Base-by-base conservation (phyloP, 2,329 filamentous ascomycete species). In the Trichophaea hybrida region DNA sequence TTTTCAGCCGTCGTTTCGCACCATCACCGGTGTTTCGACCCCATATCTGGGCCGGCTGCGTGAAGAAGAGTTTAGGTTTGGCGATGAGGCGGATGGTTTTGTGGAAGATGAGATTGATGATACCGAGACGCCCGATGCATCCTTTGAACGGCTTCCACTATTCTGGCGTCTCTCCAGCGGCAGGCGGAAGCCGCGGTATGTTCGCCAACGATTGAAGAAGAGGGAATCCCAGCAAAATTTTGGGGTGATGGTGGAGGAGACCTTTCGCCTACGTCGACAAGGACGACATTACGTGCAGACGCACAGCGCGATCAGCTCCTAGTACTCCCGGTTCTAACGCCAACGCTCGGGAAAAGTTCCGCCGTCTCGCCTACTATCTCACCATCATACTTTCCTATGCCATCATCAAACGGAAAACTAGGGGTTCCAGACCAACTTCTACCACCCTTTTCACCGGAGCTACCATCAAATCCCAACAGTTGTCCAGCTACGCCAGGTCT, bases 161-260 rank as follows among this genome's bases (percentile, higher is more conserved):
- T 66, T 15, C 64, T 66, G 35, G 62, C 62, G 24, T 61, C 62
- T 32, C 55, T 66, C 17, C 64, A 66, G 56, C 55, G 58, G 31
- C 64, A 66, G 43, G 64, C 64, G 6, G 64, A 66, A 51, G 63
- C 64, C 5, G 62, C 64, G n/a, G 60, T 65, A 10, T 57, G 52
- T 33, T 63, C 46, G 5, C 31, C 50, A 37, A 34, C 50, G 6
- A 55, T 32, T 15, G 44, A 49, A 17, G 44, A 12, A 8, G 10
- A 12, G 17, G 33, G 33, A 24, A 24, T 5, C n/a, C 10, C 24
- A 43, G 33, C 31, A 50, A 57, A 31, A n/a, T 49, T 43, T 8
- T 56, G 35, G 24, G 24, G 37, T 13, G 33, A 46, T 37, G 55
- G 6, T 13, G 13, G 32, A 4, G 10, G 55, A 35, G 31, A 46